Percentiles rank a stretch among this genome's conserved stretches.
These are phyloP conservation scores for Juncus effusus DNA, from an alignment of 176 grass and related monocot species.

Conservation along the genomic window DNA sequence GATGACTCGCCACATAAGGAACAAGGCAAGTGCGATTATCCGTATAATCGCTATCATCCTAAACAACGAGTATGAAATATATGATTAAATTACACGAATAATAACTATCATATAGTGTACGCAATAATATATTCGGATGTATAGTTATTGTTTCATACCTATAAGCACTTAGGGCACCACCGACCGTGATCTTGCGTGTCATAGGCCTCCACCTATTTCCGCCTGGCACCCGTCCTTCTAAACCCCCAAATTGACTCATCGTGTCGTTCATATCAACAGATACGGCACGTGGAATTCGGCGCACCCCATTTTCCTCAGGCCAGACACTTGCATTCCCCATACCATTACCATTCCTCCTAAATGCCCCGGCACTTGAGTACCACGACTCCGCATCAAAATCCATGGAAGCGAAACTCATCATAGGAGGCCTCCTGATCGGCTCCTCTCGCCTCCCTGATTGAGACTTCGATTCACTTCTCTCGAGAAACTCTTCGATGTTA, in stretches of 20 bases:
- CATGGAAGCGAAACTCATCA: constrained; percentile 1
- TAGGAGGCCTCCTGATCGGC: constrained; percentile 1
- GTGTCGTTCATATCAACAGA: constrained; percentile 15
- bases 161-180: constrained; percentile 13
- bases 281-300: neutral
- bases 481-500: constrained; percentile 11
- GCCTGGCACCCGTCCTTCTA: constrained; percentile 4
- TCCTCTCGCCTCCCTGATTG: neutral
- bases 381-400: constrained; percentile 21
- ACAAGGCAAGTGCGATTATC: constrained; percentile 24
- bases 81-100: neutral
- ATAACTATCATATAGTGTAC: neutral
- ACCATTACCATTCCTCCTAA: constrained; percentile 4
- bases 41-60: constrained; percentile 23
- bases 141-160: constrained; percentile 13
- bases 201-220: constrained; percentile 20
- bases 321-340: constrained; percentile 21
- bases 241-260: neutral
- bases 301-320: neutral
- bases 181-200: constrained; percentile 15
- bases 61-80: neutral
- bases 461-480: neutral
- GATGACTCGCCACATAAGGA: constrained; percentile 27
- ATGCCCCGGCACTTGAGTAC: neutral
- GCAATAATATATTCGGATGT: neutral